Evolutionary conservation across 225 moss, liverwort and hornwort species (phyloP).

Genomic region (Sphagnum tenellum): DNA sequence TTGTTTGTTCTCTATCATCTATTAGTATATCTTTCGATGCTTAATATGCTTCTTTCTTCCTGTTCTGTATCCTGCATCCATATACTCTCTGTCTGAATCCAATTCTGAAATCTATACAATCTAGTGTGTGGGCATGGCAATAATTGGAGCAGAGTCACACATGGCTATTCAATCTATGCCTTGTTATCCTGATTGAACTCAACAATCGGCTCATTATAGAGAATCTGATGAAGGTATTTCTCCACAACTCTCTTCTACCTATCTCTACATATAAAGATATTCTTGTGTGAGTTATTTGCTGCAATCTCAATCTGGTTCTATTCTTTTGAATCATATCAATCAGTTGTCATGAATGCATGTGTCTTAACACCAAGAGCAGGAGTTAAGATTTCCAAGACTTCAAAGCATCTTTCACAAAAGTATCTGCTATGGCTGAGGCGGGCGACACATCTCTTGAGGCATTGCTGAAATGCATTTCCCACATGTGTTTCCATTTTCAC

Average conservation of each 20-base stretch:
- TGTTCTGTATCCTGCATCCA: too few species aligned
- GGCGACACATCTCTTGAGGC: background rate
- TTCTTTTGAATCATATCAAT: background rate
- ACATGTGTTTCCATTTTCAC: too few species aligned
- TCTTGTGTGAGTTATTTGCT: background rate
- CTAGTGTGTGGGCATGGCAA: constrained; percentile 22
- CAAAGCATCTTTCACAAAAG: background rate
- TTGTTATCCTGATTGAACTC: constrained; percentile 75
- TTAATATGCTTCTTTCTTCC: too few species aligned
- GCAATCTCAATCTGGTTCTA: background rate
- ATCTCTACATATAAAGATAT: background rate
- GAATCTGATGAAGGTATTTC: constrained; percentile 82
- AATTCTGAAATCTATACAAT: background rate
- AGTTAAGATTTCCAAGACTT: background rate
- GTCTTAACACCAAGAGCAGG: background rate
- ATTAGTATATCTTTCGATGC: background rate
- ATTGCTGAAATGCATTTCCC: background rate
- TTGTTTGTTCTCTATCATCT: background rate
- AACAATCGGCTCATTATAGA: constrained; percentile 83
- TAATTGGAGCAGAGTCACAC: constrained; percentile 71
- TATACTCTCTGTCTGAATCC: too few species aligned
- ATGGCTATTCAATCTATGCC: constrained; percentile 77
- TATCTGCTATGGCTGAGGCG: background rate
- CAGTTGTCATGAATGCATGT: background rate
- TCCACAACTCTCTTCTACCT: background rate